phyloP scores from a whole-genome alignment of 305 asterid species.

The Solanum aculeatissimum region DNA sequence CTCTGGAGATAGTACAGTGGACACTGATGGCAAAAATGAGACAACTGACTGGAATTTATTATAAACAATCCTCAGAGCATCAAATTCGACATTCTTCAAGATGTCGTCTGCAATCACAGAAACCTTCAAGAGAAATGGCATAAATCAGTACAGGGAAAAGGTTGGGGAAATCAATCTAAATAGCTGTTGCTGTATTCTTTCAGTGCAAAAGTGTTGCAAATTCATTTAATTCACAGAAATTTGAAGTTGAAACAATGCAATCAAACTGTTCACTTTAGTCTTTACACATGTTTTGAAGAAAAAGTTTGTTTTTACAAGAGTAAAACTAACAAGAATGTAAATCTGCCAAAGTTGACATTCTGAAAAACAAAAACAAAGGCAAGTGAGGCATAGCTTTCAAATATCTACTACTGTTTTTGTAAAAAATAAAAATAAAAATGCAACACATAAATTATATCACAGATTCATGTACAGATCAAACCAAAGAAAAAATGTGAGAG shows the following conservation, averaged over 20 bases:
- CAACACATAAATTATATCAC: neutral
- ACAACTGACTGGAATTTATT: constrained; percentile 60
- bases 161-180: neutral
- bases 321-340: neutral
- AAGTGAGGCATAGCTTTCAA: neutral
- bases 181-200: neutral
- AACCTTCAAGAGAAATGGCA: constrained; percentile 41
- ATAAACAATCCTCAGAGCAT: constrained; percentile 74
- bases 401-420: neutral
- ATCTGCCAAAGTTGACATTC: neutral
- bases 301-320: neutral
- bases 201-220: neutral
- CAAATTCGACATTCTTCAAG: constrained; percentile 81
- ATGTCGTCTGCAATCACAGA: constrained; percentile 94
- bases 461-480: neutral
- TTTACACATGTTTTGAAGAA: neutral
- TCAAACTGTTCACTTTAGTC: neutral
- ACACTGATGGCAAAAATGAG: constrained; percentile 40
- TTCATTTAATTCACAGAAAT: neutral
- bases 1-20: constrained; percentile 93
- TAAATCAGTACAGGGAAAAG: neutral
- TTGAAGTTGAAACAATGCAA: neutral
- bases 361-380: neutral
- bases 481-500: neutral
- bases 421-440: neutral